Evolutionary conservation across 2,329 filamentous ascomycete genomes (phyloP), one percentile per base, ranked within the genome.

Genomic region (Penicillium aurantiogriseum): DNA sequence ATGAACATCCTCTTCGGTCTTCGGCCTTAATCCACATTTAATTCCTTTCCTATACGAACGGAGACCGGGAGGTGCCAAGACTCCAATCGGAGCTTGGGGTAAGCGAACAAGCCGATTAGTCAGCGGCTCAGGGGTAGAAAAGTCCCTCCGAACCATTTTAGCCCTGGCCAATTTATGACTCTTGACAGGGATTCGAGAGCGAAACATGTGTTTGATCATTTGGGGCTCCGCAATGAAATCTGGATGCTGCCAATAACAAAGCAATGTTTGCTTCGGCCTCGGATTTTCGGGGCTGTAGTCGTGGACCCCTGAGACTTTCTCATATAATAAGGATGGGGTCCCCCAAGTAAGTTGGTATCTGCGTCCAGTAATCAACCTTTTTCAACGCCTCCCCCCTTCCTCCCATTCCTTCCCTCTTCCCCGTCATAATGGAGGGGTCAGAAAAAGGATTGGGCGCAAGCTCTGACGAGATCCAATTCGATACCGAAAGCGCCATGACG

Each of bases 401-500:
- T 3, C 9, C 25, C 10, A 3, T 3, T n/a, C n/a, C 27, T 3
- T n/a, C 23, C 17, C 17, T 11, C 23, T 25, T 31, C 11, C n/a
- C 10, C 23, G 31, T 17, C 45, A 52, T 6, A 17, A 62, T 62
- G 57, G 59, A 56, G 9, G 56, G 46, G 35, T n/a, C 33, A 6
- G 53, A 53, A 23, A 52, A 58, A n/a, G 43, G 50, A 10, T 42
- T 54, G 4, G 53, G 47, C 54, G 54, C 51, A 17, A 60, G 52
- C 23, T 52, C 56, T 4, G 40, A 55, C 17, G 60, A 65, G 9
- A 55, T 57, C 39, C 59, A 60, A 46, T 61, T 65, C 49, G 70
- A 71, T 36, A 65, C 65, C 9, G 70, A 70, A 49, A 72, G 70
- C 46, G 62, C 65, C 17, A 60, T 59, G 13, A 72, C 71, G 6